A percentile compares a stretch with the other conserved stretches of the same genome.
Evolutionary conservation across 2,329 filamentous ascomycete genomes (phyloP).

Genomic region (Ophiostoma sp.): DNA sequence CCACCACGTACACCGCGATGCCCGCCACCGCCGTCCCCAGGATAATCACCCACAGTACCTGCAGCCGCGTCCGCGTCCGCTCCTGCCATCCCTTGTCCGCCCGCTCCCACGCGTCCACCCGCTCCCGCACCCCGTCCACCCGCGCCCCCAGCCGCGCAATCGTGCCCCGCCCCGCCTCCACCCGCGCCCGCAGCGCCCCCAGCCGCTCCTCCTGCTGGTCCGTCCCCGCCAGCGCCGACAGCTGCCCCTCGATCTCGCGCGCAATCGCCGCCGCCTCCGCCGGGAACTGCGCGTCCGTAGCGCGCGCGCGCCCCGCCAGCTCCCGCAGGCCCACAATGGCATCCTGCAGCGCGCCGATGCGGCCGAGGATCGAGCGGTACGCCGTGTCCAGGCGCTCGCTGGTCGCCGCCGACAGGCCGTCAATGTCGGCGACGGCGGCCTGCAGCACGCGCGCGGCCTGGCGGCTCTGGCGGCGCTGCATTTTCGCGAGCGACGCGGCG

Average conservation of each 20-base stretch:
- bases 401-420: slow-evolving; percentile 48
- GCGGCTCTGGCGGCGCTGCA: slow-evolving; percentile 23
- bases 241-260: slow-evolving; percentile 54
- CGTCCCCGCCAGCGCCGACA: slow-evolving; percentile 39
- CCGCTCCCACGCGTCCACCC: slow-evolving; percentile 63
- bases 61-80: slow-evolving; percentile 57
- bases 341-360: slow-evolving; percentile 57
- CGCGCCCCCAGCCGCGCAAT: slow-evolving; percentile 56
- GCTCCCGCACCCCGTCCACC: slow-evolving; percentile 57
- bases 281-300: slow-evolving; percentile 55
- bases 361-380: slow-evolving; percentile 68
- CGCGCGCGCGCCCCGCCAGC: slow-evolving; percentile 57
- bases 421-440: slow-evolving; percentile 21
- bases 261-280: slow-evolving; percentile 55
- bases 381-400: slow-evolving; percentile 65
- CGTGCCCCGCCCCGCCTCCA: slow-evolving; percentile 54
- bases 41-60: slow-evolving; percentile 58
- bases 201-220: slow-evolving; percentile 61
- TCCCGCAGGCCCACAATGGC: slow-evolving; percentile 62
- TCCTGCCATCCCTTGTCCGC: slow-evolving; percentile 64
- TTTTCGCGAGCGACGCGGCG: slow-evolving; percentile 25
- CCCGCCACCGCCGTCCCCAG: slow-evolving; percentile 46
- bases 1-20: slow-evolving; percentile 41
- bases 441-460: slow-evolving; percentile 22
- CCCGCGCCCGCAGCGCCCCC: slow-evolving; percentile 54